Conservation (phyloP, 352 stramenopile genomes). For the Phytophthora parvispora region DNA sequence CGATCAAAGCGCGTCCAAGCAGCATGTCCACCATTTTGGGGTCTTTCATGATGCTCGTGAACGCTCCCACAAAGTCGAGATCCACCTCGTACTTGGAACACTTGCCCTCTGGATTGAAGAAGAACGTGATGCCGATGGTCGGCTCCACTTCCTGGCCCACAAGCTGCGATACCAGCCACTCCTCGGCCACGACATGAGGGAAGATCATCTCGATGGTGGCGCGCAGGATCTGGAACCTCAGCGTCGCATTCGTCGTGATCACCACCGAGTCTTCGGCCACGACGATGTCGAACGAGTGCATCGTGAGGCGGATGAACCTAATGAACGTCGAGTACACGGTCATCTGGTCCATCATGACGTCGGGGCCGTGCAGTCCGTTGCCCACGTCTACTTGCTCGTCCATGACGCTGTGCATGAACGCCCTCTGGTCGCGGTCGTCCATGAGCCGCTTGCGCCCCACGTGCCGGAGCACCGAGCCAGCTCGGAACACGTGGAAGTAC, state of each 20-base stretch:
- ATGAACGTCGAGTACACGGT: constrained; percentile 1
- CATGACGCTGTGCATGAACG: constrained; percentile 33
- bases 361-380: constrained; percentile 13
- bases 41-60: constrained; percentile 23
- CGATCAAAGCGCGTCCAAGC: constrained; percentile 18
- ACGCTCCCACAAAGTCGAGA: constrained; percentile 20
- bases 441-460: not conserved
- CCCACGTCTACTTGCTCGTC: constrained; percentile 27
- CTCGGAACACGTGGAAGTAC: constrained; percentile 27
- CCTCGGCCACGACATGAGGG: constrained; percentile 27
- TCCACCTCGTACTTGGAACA: constrained; percentile 25
- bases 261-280: constrained; percentile 22
- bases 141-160: constrained; percentile 11
- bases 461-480: not conserved
- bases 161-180: constrained; percentile 20
- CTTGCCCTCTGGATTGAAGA: constrained; percentile 21
- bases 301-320: constrained; percentile 3
- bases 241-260: not conserved
- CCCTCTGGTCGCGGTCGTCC: constrained; percentile 18
- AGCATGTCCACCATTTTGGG: constrained; percentile 11
- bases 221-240: constrained; percentile 29
- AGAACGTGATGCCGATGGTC: constrained; percentile 9
- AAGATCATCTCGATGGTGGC: constrained; percentile 32
- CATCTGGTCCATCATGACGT: constrained; percentile 28
- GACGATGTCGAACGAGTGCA: not conserved